Evolutionary conservation across 164 flowering plant species (phyloP), one percentile per base, ranked within the genome.

Genomic region (Liquidambar formosana): DNA sequence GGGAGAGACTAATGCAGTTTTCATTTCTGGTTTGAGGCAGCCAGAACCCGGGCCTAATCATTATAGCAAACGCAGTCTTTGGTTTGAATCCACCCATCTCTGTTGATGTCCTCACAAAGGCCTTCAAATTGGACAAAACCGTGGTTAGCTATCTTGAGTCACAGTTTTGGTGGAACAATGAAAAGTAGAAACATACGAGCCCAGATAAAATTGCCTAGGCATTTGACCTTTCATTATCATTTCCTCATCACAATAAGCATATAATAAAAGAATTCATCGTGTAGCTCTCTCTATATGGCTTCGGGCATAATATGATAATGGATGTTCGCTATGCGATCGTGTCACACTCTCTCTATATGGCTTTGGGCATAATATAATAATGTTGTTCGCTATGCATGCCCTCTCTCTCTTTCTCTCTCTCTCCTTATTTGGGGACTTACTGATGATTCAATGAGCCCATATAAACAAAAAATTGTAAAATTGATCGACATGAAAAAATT

Each of bases 381-480:
- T 12, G n/a, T n/a, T 14, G 16, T 48, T 48, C n/a, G 53, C 14
- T 48, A n/a, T 14, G 16, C 53, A n/a, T 14, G 16, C 53, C n/a
- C 53, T 15, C 53, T 21, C 58, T 21, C 58, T 54, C 58, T 54
- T 25, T 54, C 58, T 54, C 58, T 54, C 58, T 54, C 58, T 56
- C 58, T 56, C 10, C n/a, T n/a, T n/a, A n/a, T n/a, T n/a, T n/a
- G n/a, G n/a, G n/a, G n/a, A 15, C 1, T 21, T 0, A 5, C 25
- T 56, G 11, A 12, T 54, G 12, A 4, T 54, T 54, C 25, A 21
- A 8, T 23, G 1, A 12, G 28, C 25, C 2, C 41, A 33, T 33
- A 33, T 33, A 33, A 33, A 2, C n/a, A n/a, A 33, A 33, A 33
- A 2, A 2, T 33, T 33, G 41, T 33, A 33, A n/a, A n/a, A n/a